phyloP scores from a whole-genome alignment of 2,329 filamentous ascomycete species.

The Pestalotiopsis sp. region DNA sequence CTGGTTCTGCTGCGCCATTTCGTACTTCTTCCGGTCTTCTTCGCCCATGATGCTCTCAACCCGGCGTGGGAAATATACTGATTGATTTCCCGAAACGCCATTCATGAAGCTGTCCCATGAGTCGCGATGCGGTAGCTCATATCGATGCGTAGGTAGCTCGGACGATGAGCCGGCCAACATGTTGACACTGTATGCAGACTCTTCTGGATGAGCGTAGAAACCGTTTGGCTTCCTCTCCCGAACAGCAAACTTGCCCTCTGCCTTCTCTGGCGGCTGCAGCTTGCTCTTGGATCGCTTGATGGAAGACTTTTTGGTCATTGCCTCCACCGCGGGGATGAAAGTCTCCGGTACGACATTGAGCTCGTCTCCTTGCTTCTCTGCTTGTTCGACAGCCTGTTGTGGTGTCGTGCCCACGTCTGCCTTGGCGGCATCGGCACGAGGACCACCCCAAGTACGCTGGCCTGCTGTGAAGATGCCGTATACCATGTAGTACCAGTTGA shows the following conservation, averaged over 20 bases:
- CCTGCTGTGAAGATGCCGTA: slow-evolving; percentile 95
- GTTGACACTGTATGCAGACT: slow-evolving; percentile 63
- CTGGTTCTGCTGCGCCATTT: slow-evolving; percentile 65
- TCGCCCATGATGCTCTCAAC: slow-evolving; percentile 79
- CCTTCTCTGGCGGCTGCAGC: slow-evolving; percentile 72
- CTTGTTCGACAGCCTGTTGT: slow-evolving; percentile 81
- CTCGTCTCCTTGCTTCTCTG: slow-evolving; percentile 80
- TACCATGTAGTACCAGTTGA: slow-evolving; percentile 98
- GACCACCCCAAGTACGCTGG: slow-evolving; percentile 93
- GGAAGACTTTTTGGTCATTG: slow-evolving; percentile 32
- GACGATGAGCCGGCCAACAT: slow-evolving; percentile 27
- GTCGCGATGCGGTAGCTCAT: slow-evolving; percentile 56
- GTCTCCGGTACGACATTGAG: slow-evolving; percentile 88
- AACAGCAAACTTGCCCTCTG: slow-evolving; percentile 80
- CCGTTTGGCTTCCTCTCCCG: slow-evolving; percentile 69
- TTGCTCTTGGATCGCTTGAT: slow-evolving; percentile 56
- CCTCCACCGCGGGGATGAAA: slow-evolving; percentile 67
- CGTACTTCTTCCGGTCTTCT: slow-evolving; percentile 76
- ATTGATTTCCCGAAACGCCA: slow-evolving; percentile 56
- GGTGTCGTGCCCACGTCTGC: slow-evolving; percentile 78
- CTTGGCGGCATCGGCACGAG: slow-evolving; percentile 82
- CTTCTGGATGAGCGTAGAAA: slow-evolving; percentile 71
- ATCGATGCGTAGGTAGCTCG: slow-evolving; percentile 40
- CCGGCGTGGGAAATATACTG: slow-evolving; percentile 67
- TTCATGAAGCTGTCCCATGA: slow-evolving; percentile 72